Evolutionary conservation across 129 eudicot species (phyloP).

Genomic region (Centella asiatica): DNA sequence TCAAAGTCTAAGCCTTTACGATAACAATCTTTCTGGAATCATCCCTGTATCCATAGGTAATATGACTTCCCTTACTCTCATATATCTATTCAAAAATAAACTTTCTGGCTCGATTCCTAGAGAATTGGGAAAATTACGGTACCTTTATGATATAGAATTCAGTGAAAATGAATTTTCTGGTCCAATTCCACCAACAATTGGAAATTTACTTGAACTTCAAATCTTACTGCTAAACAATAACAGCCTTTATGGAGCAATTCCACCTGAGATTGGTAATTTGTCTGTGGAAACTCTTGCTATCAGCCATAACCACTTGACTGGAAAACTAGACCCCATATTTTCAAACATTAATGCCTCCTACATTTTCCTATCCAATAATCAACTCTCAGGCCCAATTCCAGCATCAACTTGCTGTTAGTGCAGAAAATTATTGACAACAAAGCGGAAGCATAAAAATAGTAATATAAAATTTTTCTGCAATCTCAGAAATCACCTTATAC

Average conservation of each 20-base stretch:
- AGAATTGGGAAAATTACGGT: not conserved
- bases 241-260: conserved; percentile 9
- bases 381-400: conserved; percentile 2
- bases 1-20: conserved; percentile 1
- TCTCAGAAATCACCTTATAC: too few species aligned
- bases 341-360: conserved; percentile 22
- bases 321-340: conserved; percentile 34
- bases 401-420: too few species aligned
- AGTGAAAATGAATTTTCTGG: conserved; percentile 7
- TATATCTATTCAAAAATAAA: not conserved
- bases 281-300: not conserved
- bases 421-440: too few species aligned
- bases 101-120: conserved; percentile 15
- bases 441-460: too few species aligned
- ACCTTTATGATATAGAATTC: not conserved
- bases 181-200: conserved; percentile 3
- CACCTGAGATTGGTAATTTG: conserved; percentile 13
- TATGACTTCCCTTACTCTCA: not conserved
- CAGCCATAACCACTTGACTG: conserved; percentile 1
- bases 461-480: too few species aligned
- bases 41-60: too few species aligned
- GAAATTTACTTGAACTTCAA: not conserved
- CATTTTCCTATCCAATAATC: too few species aligned
- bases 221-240: not conserved
- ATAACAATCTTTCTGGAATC: conserved; percentile 22